Evolutionary conservation across 208 protist genomes (phyloP).

Genomic region (Trypanosoma melophagium): DNA sequence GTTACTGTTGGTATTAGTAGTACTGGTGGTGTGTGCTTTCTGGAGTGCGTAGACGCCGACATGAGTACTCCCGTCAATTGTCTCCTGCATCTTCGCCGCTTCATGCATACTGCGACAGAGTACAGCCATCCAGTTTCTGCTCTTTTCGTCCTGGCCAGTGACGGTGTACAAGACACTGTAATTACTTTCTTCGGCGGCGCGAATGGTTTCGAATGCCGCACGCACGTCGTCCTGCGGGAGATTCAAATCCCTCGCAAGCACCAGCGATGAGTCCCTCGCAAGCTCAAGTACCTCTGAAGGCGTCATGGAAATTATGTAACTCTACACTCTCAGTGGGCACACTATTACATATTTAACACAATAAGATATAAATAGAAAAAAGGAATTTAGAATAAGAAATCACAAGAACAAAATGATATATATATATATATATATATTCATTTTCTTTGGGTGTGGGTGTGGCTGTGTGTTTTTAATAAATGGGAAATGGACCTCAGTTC

Average conservation of each 20-base stretch:
- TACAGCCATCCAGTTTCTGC: background rate
- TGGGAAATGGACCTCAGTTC: too few relatives aligned
- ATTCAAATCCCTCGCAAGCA: constrained; percentile 13
- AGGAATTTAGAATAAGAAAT: too few relatives aligned
- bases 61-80: constrained; percentile 2
- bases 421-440: background rate
- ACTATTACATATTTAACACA: background rate
- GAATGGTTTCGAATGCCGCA: constrained; percentile 20
- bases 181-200: background rate
- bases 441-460: background rate
- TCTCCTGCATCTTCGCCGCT: constrained; percentile 6
- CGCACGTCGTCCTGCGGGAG: constrained; percentile 9
- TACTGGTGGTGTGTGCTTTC: too few relatives aligned
- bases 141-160: background rate
- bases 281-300: constrained; percentile 5
- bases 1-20: too few relatives aligned
- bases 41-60: constrained; percentile 26
- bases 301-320: constrained; percentile 2
- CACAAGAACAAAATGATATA: too few relatives aligned
- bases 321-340: too few relatives aligned
- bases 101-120: constrained; percentile 8
- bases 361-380: constrained; percentile 3
- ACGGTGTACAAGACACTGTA: constrained; percentile 30
- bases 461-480: too few relatives aligned
- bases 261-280: background rate